Conservation (phyloP, 768 basidiomycete species). For the Boletus vinaceobasis region DNA sequence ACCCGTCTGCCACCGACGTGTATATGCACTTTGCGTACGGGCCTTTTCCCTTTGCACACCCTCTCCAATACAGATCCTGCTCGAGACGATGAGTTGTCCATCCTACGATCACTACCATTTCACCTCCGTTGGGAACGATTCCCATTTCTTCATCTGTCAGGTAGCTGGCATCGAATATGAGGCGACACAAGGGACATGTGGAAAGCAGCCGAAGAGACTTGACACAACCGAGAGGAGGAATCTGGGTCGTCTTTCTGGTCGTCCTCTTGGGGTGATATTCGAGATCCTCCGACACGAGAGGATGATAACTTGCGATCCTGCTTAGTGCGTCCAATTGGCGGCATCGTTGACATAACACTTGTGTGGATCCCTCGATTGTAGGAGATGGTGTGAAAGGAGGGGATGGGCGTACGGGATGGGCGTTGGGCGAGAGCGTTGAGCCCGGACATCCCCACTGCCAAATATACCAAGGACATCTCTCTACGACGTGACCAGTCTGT, state of each 20-base stretch:
- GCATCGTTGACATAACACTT: slow-evolving; percentile 3
- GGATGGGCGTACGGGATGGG: background rate
- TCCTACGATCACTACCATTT: background rate
- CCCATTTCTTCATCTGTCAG: slow-evolving; percentile 1
- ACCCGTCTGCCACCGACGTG: background rate
- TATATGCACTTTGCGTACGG: slow-evolving; percentile 11
- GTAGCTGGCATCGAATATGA: slow-evolving; percentile 9
- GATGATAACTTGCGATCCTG: background rate
- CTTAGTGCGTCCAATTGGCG: background rate
- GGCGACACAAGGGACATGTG: slow-evolving; percentile 9
- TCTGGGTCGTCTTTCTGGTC: background rate
- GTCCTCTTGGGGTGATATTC: background rate
- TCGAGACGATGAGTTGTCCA: slow-evolving; percentile 2
- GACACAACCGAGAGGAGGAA: slow-evolving; percentile 3
- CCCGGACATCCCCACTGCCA: background rate
- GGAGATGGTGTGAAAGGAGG: background rate
- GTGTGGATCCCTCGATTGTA: background rate
- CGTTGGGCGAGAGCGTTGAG: background rate
- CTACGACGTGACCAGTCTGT: slow-evolving; percentile 5
- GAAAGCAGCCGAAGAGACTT: slow-evolving; percentile 4
- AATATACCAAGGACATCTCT: background rate
- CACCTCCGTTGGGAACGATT: background rate
- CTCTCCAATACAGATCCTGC: background rate
- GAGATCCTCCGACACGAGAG: background rate
- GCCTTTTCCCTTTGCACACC: background rate